phyloP scores from a whole-genome alignment of 1,284 basidiomycete species.

The Irpex rosettiformis region DNA sequence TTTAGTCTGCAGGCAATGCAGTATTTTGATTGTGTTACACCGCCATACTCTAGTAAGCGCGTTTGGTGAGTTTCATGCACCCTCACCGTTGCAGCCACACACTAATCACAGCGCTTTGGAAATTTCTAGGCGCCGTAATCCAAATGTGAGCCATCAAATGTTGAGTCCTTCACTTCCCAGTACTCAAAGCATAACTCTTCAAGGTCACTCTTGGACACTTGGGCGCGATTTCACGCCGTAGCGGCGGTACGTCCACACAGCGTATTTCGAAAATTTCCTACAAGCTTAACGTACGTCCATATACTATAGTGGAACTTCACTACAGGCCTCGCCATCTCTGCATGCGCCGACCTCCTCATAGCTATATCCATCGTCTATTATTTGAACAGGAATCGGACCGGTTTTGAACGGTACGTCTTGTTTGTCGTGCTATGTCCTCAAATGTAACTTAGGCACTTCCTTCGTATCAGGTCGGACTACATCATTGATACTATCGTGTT shows the following conservation, averaged over 20 bases:
- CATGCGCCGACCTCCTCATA: constrained; percentile 11
- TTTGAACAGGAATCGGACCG: constrained; percentile 9
- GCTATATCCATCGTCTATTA: constrained; percentile 10
- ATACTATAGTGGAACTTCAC: constrained; percentile 12
- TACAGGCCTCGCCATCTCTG: constrained; percentile 13
- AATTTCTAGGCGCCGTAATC: constrained; percentile 6
- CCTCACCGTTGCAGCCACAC: neutral
- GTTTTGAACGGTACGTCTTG: constrained; percentile 8
- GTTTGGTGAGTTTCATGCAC: constrained; percentile 9
- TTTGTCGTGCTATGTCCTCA: neutral
- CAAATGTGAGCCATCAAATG: constrained; percentile 2
- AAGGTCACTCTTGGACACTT: constrained; percentile 8
- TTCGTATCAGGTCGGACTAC: constrained; percentile 10
- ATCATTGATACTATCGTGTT: constrained; percentile 15
- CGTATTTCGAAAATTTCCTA: neutral
- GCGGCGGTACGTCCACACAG: constrained; percentile 6
- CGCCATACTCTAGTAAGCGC: constrained; percentile 10
- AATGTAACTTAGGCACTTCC: neutral
- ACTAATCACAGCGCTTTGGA: neutral
- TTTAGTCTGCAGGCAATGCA: neutral
- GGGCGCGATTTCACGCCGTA: constrained; percentile 5
- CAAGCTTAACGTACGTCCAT: neutral
- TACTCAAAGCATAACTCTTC: neutral
- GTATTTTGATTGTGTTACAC: neutral
- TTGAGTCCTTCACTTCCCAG: neutral